Base-by-base conservation (phyloP, 257 asterid species). In the Eustoma russellianum region DNA sequence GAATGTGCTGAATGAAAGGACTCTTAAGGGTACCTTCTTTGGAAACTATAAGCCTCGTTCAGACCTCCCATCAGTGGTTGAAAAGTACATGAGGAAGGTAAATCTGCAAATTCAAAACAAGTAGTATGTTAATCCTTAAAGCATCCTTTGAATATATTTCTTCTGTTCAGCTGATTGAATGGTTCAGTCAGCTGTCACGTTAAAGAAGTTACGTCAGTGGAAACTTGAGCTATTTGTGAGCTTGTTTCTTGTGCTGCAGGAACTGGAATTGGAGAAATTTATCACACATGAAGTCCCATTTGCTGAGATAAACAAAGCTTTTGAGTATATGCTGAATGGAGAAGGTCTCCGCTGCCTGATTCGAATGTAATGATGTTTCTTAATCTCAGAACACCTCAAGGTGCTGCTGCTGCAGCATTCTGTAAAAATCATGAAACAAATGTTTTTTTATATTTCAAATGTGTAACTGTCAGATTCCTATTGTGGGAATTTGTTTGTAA, bases 11-110 rank as follows among this genome's bases (percentile, higher is more conserved):
- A 81, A 81, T 6, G 91, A 79, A 72, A 80, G 86, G 72, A 79
- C 85, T 33, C 78, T 83, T 13, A 86, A 81, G 73, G 95, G 88
- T 0, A 80, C 91, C 7, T 86, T 86, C 79, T 86, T 80, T 19
- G 96, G 94, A 11, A 86, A 83, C 77, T 86, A 77, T 17, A 81
- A 77, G 14, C 91, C 94, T 0, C 77, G 86, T 7, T 38, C 83
- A 7, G 84, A 81, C 61, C 72, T 86, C 35, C 92, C 94, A 0
- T 53, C 69, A 0, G 86, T 86, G 4, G 90, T 86, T 0, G 95
- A 86, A 38, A 76, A 78, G 68, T 80, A 83, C 74, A 83, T 83
- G 95, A 83, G 67, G 40, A 79, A 81, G 79, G 94, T 76, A 30
- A 11, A 68, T 33, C 38, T 2, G 16, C 9, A 51, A n/a, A 44